These are phyloP conservation scores for Alopecurus myosuroides DNA, from an alignment of 176 grass and related monocot genomes.

Conservation along the genomic window DNA sequence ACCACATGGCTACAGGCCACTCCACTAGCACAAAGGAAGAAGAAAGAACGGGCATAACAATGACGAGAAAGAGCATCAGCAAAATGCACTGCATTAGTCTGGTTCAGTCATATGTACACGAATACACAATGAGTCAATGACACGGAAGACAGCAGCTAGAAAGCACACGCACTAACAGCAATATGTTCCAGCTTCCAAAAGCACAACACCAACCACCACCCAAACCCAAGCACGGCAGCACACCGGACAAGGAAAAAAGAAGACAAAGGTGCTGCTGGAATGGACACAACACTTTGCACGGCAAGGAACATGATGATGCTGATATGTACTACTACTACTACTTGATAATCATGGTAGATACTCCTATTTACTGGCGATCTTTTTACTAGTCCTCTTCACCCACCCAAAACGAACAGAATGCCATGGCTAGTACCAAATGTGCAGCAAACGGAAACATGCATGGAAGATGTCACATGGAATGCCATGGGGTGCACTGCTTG, in stretches of 20 bases:
- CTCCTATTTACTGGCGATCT: conserved; percentile 35
- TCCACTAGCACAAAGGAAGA: neutral
- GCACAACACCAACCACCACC: neutral
- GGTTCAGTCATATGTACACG: neutral
- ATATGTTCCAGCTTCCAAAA: conserved; percentile 13
- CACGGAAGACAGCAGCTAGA: neutral
- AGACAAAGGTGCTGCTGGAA: neutral
- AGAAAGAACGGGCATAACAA: neutral
- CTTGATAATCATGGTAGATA: conserved; percentile 4
- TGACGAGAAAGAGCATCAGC: neutral
- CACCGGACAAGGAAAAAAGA: neutral
- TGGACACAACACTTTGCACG: conserved; percentile 12
- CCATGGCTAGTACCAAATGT: neutral
- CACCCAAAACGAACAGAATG: conserved; percentile 13
- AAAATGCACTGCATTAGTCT: neutral
- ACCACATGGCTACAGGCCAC: neutral
- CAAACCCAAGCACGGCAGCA: conserved; percentile 2
- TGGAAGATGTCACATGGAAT: conserved; percentile 5
- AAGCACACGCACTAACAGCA: conserved; percentile 17
- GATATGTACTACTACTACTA: neutral
- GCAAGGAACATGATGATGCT: conserved; percentile 11
- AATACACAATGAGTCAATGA: neutral
- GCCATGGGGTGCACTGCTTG: neutral
- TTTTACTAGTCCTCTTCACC: neutral
- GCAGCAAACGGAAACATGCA: conserved; percentile 22